Base-by-base conservation (phyloP, 768 basidiomycete genomes). In the Boletales sp. region DNA sequence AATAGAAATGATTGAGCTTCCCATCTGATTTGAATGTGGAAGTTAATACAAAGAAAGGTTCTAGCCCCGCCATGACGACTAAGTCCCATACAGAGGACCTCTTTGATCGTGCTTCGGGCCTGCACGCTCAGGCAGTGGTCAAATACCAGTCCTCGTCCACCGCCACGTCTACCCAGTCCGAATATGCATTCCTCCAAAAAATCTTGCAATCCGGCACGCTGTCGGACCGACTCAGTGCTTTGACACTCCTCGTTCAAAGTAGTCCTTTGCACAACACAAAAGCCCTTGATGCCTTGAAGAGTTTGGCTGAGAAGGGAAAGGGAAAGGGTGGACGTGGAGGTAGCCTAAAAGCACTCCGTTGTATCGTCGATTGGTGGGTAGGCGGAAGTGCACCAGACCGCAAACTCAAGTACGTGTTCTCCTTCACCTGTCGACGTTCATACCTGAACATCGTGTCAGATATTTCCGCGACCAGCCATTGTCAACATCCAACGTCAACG, bases 361-460 rank as follows among this genome's bases (percentile, higher is more conserved):
- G 94, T 54, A 76, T 99, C 50, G 85, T 90, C 31, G 95, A 98
- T 79, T 97, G 95, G 94, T 96, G 94, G 92, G 80, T 88, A 41
- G 94, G 93, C 31, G 94, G 94, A 19, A 92, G 92, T n/a, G 89
- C 84, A 17, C 90, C 93, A 0, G 74, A 78, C 51, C 75, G 90
- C 53, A 98, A 98, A 65, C 78, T 97, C 21, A 90, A 79, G 90
- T 94, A 53, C 45, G 83, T 74, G 40, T 14, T 31, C 8, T 30
- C 28, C 58, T 38, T 46, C 19, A 28, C 25, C 36, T 4, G 46
- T 36, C 36, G 5, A 21, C 21, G 14, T n/a, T 32, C 41, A 8
- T 32, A 1, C 41, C 51, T 19, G 32, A 59, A 31, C 35, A 44
- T n/a, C 41, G 21, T 39, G 5, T 34, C 5, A 95, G 94, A 65